phyloP scores from a whole-genome alignment of 2,329 filamentous ascomycete genomes.

The Cadophora gregata region DNA sequence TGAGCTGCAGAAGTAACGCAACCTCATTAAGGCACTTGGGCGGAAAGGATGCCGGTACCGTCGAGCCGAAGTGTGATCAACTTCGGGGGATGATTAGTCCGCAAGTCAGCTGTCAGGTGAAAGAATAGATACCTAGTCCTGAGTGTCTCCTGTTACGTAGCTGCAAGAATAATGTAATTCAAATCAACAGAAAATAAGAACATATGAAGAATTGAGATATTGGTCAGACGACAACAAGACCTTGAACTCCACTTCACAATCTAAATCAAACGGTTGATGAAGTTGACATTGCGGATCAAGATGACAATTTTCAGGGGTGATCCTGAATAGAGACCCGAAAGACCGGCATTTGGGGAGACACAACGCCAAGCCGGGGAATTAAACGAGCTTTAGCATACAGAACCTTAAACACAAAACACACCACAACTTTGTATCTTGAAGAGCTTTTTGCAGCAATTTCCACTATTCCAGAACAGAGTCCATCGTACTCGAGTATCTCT shows the following conservation, averaged over 20 bases:
- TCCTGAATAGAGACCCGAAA: no score
- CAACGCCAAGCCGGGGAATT: neutral
- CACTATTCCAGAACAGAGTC: neutral
- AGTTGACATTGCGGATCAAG: neutral
- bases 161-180: no score
- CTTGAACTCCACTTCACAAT: neutral
- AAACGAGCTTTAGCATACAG: neutral
- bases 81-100: no score
- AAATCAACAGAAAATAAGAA: no score
- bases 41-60: neutral
- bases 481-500: neutral
- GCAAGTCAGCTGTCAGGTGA: no score
- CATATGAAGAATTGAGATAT: no score
- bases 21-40: no score
- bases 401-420: constrained; percentile 5
- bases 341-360: neutral
- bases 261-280: neutral
- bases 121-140: no score
- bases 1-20: neutral
- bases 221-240: no score
- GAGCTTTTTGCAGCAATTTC: neutral
- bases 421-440: neutral
- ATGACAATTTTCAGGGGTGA: neutral
- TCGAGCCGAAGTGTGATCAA: neutral
- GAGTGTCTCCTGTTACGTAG: no score